A percentile compares a stretch with the other conserved stretches of the same genome.
Evolutionary conservation across 768 basidiomycete species (phyloP).

Genomic region (Pleurotus tuber-regium): DNA sequence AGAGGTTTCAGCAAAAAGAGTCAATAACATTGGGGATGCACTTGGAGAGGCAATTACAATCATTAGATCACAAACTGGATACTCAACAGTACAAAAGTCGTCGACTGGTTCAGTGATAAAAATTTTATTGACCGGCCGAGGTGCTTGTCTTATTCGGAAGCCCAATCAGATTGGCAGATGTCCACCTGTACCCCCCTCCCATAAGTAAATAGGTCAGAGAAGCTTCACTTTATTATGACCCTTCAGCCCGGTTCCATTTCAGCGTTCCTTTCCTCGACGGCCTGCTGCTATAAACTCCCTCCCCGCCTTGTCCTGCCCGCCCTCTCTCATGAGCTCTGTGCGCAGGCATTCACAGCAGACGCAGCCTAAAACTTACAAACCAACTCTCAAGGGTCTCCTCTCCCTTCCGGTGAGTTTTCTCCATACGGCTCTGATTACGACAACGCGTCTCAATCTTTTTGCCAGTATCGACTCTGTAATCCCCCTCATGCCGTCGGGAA

Average conservation of each 20-base stretch:
- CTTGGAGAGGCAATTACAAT: too few species aligned
- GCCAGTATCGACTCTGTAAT: conserved; percentile 57
- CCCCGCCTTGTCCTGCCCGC: conserved; percentile 28
- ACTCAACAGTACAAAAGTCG: too few species aligned
- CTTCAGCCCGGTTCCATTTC: background rate
- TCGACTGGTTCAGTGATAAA: too few species aligned
- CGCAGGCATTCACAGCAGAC: conserved; percentile 16
- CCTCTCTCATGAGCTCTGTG: conserved; percentile 17
- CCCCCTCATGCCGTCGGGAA: conserved; percentile 61
- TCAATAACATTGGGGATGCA: too few species aligned
- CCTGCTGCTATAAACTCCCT: background rate
- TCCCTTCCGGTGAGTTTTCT: conserved; percentile 33
- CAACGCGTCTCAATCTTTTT: too few species aligned
- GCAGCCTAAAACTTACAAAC: conserved; percentile 25
- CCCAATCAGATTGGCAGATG: background rate
- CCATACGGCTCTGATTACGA: too few species aligned
- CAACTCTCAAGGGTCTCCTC: conserved; percentile 29
- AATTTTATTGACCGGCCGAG: too few species aligned
- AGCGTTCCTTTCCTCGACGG: background rate
- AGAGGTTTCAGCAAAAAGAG: too few species aligned
- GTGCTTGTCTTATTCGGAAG: background rate
- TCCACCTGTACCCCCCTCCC: too few species aligned
- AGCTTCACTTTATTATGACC: background rate
- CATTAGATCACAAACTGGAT: too few species aligned
- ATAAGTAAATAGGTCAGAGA: background rate